Base-by-base conservation (phyloP, 1,284 basidiomycete species). In the Malassezia caprae region DNA sequence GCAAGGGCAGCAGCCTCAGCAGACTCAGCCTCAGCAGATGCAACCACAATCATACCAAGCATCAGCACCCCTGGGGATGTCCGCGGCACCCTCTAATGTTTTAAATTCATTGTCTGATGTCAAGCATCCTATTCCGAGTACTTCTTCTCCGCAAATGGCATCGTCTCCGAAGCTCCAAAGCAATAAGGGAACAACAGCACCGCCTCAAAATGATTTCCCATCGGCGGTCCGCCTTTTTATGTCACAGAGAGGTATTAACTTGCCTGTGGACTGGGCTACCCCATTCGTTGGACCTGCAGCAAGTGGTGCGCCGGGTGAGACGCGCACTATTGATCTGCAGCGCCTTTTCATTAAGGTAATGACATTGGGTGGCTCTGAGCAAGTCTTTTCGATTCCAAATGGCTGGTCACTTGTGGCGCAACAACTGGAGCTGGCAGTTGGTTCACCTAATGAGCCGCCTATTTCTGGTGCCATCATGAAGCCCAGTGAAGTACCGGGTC, bases 361-460 rank as follows among this genome's bases (percentile, higher is more conserved):
- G 26, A 55, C 61, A 10, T 53, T 58, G 1, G 67, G 67, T 24
- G 68, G 68, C 19, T 68, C 69, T 8, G 63, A 64, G 26, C 60
- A 62, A 19, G 53, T 63, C 2, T 57, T 53, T 21, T 44, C 58
- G 24, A 60, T 63, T 21, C 61, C 60, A n/a, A 61, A 59, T 50
- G 68, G 67, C 41, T 72, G 69, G 69, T 63, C 66, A 2, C 61
- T 67, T 21, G 54, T 68, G 11, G 69, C 69, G 0, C 60, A 63
- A 30, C 61, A 64, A 11, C 51, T 72, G 17, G 66, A 65, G 23
- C 59, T 72, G 19, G 67, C 65, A 11, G 64, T 69, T 0, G 64
- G 59, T 0, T 59, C 62, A 21, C 60, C 65, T 12, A 56, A 56
- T 41, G 48, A 53, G 1, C 53, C 63, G 30, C 53, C 56, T 13